Evolutionary conservation across 2,329 filamentous ascomycete genomes (phyloP).

Genomic region (Colletotrichum neosansevieriae): DNA sequence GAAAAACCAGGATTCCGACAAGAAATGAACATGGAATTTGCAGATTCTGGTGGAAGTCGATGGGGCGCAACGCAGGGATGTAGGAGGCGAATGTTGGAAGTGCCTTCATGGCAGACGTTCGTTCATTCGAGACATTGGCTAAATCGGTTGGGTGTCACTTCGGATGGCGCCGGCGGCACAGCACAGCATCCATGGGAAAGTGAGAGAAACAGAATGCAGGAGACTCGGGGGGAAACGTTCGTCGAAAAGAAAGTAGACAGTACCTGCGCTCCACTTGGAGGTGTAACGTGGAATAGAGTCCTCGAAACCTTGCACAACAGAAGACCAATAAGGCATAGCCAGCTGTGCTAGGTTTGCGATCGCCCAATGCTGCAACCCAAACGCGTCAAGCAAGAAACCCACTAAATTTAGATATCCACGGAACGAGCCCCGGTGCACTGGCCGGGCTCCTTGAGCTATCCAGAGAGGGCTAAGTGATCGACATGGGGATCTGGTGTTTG

Average conservation of each 20-base stretch:
- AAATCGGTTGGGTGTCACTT: constrained; percentile 6
- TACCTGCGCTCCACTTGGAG: too few relatives aligned
- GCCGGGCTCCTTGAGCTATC: neutral
- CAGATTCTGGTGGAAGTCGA: neutral
- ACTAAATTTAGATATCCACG: constrained; percentile 34
- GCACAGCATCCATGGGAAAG: constrained; percentile 10
- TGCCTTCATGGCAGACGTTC: neutral
- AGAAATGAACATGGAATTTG: neutral
- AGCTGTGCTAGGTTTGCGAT: neutral
- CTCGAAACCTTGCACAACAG: too few relatives aligned
- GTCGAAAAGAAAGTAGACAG: neutral
- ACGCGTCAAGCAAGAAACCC: constrained; percentile 6
- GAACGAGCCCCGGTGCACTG: constrained; percentile 14
- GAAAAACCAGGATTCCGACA: too few relatives aligned
- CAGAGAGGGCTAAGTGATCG: too few relatives aligned
- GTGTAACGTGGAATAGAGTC: too few relatives aligned
- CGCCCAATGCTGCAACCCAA: neutral
- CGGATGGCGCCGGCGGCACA: constrained; percentile 23
- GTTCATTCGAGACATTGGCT: constrained; percentile 1
- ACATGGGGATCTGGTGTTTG: too few relatives aligned
- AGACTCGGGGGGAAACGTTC: constrained; percentile 8
- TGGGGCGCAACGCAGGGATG: neutral
- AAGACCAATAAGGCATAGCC: neutral
- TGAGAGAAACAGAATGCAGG: neutral
- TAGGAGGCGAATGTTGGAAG: neutral